Evolutionary conservation across 2,329 filamentous ascomycete genomes (phyloP).

Genomic region (Fusarium burgessii): DNA sequence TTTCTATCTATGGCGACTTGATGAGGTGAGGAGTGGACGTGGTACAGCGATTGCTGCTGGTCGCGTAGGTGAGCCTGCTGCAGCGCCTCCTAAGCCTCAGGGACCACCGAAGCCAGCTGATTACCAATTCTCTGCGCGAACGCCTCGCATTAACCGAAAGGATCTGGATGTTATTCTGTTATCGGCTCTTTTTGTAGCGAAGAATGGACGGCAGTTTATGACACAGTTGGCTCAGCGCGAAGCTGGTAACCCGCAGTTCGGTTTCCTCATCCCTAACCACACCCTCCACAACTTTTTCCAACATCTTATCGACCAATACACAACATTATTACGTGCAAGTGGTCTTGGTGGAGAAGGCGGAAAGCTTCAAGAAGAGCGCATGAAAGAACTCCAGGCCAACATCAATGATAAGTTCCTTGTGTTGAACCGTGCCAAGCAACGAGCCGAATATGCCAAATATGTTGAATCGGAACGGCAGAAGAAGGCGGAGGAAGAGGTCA

Average conservation of each 20-base stretch:
- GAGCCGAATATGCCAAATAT: slow-evolving; percentile 88
- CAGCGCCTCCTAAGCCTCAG: slow-evolving; percentile 72
- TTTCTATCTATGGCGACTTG: slow-evolving; percentile 91
- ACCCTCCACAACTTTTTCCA: slow-evolving; percentile 97
- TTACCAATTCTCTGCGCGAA: slow-evolving; percentile 93
- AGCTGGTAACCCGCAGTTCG: slow-evolving; percentile 91
- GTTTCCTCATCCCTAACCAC: slow-evolving; percentile 95
- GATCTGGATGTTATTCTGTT: slow-evolving; percentile 81
- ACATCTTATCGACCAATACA: slow-evolving; percentile 92
- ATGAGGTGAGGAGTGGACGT: slow-evolving; percentile 85
- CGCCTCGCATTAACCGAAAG: slow-evolving; percentile 96
- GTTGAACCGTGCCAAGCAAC: slow-evolving; percentile 82
- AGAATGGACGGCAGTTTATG: slow-evolving; percentile 92
- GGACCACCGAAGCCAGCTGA: slow-evolving; percentile 87
- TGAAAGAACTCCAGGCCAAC: slow-evolving; percentile 79
- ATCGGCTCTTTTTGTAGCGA: slow-evolving; percentile 91
- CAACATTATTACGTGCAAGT: slow-evolving; percentile 76
- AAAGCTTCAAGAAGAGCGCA: slow-evolving; percentile 77
- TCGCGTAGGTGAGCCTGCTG: slow-evolving; percentile 71
- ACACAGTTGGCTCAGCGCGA: slow-evolving; percentile 90
- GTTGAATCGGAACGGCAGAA: slow-evolving; percentile 88
- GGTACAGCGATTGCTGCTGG: slow-evolving; percentile 84
- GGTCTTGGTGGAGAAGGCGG: slow-evolving; percentile 75
- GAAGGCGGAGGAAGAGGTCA: slow-evolving; percentile 88
- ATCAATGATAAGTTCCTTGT: slow-evolving; percentile 83